Percentiles rank a stretch among this genome's conserved stretches.
phyloP scores from a whole-genome alignment of 176 grass and related monocot species.

The Rhynchospora tenuis region DNA sequence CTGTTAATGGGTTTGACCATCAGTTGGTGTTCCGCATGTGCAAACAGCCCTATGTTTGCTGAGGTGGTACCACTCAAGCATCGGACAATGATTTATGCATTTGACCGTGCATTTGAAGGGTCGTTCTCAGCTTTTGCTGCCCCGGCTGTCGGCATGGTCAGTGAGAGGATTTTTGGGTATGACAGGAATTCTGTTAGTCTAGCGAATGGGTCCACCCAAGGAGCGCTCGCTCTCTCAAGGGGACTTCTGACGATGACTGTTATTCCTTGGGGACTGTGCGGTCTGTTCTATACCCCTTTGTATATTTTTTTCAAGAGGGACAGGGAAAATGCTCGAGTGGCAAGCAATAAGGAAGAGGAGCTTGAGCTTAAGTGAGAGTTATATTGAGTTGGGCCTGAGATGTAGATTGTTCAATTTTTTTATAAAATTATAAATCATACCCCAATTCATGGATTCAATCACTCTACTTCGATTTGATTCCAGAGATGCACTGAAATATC shows the following conservation, averaged over 20 bases:
- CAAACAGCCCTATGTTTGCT: constrained; percentile 87
- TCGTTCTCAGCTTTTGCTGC: constrained; percentile 70
- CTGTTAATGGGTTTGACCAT: constrained; percentile 85
- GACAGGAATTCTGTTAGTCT: constrained; percentile 60
- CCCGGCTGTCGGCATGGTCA: constrained; percentile 63
- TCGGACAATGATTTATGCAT: constrained; percentile 82
- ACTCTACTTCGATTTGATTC: neutral
- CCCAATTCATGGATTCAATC: neutral
- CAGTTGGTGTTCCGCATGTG: constrained; percentile 64
- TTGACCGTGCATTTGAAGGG: constrained; percentile 70
- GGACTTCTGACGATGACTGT: constrained; percentile 72
- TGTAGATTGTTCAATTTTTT: neutral
- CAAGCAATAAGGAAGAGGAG: constrained; percentile 52
- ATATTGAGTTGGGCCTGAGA: neutral
- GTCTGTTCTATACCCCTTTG: constrained; percentile 78
- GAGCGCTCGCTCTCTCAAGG: constrained; percentile 58
- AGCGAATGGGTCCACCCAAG: constrained; percentile 48
- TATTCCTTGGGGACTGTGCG: constrained; percentile 74
- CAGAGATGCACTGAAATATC: neutral
- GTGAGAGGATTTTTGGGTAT: constrained; percentile 74
- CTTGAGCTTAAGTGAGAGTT: constrained; percentile 10
- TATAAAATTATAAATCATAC: neutral
- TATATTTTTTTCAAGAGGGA: constrained; percentile 67
- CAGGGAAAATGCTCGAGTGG: constrained; percentile 39
- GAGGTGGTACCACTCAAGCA: constrained; percentile 87